Evolutionary conservation across 208 protist genomes (phyloP), one percentile per base, ranked within the genome.

Genomic region (Leishmania martiniquensis): DNA sequence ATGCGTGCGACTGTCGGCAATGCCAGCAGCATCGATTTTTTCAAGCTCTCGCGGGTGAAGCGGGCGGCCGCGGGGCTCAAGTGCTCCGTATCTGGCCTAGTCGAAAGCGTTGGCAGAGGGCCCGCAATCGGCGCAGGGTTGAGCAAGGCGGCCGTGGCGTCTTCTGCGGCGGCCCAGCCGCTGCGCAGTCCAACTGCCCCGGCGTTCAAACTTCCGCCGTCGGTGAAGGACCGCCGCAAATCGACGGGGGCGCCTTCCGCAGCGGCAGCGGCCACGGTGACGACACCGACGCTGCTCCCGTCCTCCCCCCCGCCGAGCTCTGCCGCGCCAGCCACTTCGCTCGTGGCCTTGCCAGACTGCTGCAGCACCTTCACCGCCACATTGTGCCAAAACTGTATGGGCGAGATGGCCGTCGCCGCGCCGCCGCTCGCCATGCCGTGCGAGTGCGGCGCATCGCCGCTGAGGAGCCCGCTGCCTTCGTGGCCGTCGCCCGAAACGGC

Each of bases 21-120:
- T 39, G 75, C 75, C 54, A 84, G 49, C 59, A 87, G 73, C 73
- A 87, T 87, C n/a, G 84, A 87, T 22, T 80, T 77, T 47, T 78
- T 80, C 29, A 87, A 59, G 29, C 70, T 76, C 12, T 80, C 76
- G 34, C 10, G 47, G 9, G 49, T 59, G 39, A 81, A 81, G 22
- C 45, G 25, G 4, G 80, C 6, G n/a, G 6, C 52, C 9, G 54
- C 29, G 20, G 54, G 17, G 52, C 39, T 55, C 60, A 65, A 51
- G n/a, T 71, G 54, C 74, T 77, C 80, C 29, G 80, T 9, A 2
- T 60, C 69, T 10, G 57, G 75, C 44, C 49, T 55, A 12, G 39
- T n/a, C 1, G 74, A 63, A 60, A 82, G 51, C 42, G 75, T 37
- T 4, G 72, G 66, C 0, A 32, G 57, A 6, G 83, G 54, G 22